Percentiles rank a stretch among this genome's conserved stretches.
These are phyloP conservation scores for Botrytis cinerea DNA, from an alignment of 2,329 filamentous ascomycete genomes.

Conservation along the genomic window DNA sequence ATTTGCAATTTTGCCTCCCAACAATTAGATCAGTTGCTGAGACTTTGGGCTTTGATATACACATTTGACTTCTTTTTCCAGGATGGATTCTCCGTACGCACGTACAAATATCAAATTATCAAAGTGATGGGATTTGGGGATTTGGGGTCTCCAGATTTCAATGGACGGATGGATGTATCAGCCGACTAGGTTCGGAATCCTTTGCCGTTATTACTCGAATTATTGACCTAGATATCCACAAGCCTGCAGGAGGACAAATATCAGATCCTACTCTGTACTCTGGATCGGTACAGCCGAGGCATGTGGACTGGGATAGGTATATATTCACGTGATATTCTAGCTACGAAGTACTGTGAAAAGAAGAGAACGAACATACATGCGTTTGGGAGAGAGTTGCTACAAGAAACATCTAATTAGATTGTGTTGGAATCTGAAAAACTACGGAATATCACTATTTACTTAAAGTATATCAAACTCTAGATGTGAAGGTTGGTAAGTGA, in stretches of 20 bases:
- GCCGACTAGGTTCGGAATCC: conserved; percentile 18
- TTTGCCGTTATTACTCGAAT: conserved; percentile 17
- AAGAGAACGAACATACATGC: neutral
- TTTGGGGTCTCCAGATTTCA: neutral
- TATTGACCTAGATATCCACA: neutral
- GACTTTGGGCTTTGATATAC: neutral
- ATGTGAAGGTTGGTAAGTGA: neutral
- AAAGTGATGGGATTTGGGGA: neutral
- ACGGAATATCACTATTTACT: neutral
- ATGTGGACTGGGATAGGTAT: neutral
- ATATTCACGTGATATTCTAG: neutral
- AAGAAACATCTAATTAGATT: neutral
- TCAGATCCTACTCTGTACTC: neutral
- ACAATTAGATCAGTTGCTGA: neutral
- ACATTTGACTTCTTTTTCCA: neutral
- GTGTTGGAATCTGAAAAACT: neutral
- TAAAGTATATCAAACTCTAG: neutral
- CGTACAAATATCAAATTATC: neutral
- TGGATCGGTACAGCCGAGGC: neutral
- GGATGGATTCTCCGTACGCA: neutral
- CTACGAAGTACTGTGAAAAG: neutral
- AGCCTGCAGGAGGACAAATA: neutral
- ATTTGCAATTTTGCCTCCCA: neutral
- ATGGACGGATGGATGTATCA: neutral
- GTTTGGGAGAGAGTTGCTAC: neutral